These are phyloP conservation scores for Botrytis galanthina DNA, from an alignment of 2,329 filamentous ascomycete genomes.

Conservation along the genomic window DNA sequence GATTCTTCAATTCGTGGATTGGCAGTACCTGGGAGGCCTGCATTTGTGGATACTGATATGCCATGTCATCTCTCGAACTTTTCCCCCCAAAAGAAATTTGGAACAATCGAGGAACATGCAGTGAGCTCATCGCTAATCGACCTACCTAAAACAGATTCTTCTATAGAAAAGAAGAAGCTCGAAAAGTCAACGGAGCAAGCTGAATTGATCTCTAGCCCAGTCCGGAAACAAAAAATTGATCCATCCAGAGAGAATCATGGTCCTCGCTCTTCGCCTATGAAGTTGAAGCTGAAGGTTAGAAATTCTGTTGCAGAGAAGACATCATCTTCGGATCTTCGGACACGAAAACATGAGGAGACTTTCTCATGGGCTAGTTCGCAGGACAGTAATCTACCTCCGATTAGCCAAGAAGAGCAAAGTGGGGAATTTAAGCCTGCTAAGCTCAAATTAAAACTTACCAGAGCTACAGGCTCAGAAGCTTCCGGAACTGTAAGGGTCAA, in stretches of 20 bases:
- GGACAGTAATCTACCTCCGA: slow-evolving; percentile 18
- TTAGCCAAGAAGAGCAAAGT: slow-evolving; percentile 14
- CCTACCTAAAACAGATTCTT: background rate
- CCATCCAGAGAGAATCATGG: slow-evolving; percentile 2
- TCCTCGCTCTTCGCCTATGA: slow-evolving; percentile 23
- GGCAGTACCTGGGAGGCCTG: slow-evolving; percentile 9
- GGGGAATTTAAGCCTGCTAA: slow-evolving; percentile 27
- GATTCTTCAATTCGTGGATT: slow-evolving; percentile 22
- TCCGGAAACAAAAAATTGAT: background rate
- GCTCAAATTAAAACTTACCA: slow-evolving; percentile 35
- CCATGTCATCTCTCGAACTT: slow-evolving; percentile 23
- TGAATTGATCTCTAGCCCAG: background rate
- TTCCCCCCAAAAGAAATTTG: slow-evolving; percentile 1
- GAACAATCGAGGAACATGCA: slow-evolving; percentile 2
- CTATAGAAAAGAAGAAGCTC: background rate
- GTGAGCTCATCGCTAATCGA: background rate
- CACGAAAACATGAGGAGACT: slow-evolving; percentile 31
- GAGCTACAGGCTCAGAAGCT: slow-evolving; percentile 33
- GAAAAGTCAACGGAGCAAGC: background rate
- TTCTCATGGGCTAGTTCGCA: slow-evolving; percentile 29
- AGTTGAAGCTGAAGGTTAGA: slow-evolving; percentile 27
- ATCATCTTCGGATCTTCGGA: slow-evolving; percentile 26
- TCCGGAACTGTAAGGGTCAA: slow-evolving; percentile 36
- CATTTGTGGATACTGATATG: slow-evolving; percentile 10
- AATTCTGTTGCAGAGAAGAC: slow-evolving; percentile 22